Evolutionary conservation across 768 basidiomycete species (phyloP), one percentile per base, ranked within the genome.

Genomic region (Kockovaella imperatae): DNA sequence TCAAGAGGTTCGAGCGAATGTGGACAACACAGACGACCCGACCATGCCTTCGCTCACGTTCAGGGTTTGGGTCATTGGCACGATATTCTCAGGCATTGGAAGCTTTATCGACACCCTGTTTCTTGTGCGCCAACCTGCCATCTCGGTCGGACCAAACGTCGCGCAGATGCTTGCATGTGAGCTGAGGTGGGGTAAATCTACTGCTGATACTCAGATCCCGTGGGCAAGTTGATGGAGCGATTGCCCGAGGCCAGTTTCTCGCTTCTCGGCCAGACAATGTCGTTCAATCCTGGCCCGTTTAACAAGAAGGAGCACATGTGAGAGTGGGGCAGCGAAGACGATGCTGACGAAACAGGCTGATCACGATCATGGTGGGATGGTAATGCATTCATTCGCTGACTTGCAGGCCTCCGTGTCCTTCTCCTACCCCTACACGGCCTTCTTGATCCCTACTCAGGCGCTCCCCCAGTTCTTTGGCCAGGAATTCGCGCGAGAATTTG

Each of bases 1-100:
- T 63, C 84, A 83, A 5, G 86, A 87, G 58, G 81, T 82, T 21
- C 77, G 81, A 43, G 79, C 80, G 35, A 80, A 80, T 40, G 82
- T 82, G 18, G 78, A 82, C 46, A 46, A 46, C 26, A 40, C 39
- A 13, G 60, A 62, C 36, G 60, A 62, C 35, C 58, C 58, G 2
- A 41, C 28, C 8, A 59, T 62, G 54, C 59, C 58, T 17, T 50
- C 43, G 30, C 43, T 41, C 18, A 61, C 62, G n/a, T 59, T 66
- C 45, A 35, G 62, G 20, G 42, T 47, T 23, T 62, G 60, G 45
- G 45, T 52, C 17, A 44, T 62, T 17, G 60, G 60, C 41, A 46
- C 49, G 7, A 25, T 53, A 25, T 79, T 82, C 59, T 72, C 77
- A 4, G 62, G 63, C 52, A 35, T 83, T 15, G 43, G 56, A n/a